phyloP scores from a whole-genome alignment of 164 flowering plant species.

The Brasenia schreberi region DNA sequence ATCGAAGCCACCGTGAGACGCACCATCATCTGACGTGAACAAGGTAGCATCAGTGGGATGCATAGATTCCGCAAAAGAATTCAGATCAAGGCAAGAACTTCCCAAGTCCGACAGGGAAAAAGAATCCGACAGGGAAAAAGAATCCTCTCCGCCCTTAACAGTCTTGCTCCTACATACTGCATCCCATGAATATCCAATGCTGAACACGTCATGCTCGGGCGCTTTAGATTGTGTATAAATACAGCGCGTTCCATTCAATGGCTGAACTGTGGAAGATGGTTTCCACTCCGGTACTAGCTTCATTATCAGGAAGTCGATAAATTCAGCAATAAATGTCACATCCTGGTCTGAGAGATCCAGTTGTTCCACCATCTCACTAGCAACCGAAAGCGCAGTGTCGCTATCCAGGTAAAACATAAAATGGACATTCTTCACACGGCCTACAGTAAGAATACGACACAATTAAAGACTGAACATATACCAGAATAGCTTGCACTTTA shows the following conservation, averaged over 20 bases:
- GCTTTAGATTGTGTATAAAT: conserved; percentile 7
- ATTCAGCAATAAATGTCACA: conserved; percentile 38
- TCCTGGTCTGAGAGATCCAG: conserved; percentile 40
- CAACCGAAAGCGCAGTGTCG: conserved; percentile 55
- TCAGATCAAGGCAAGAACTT: background rate
- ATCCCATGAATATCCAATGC: conserved; percentile 8
- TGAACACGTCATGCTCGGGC: conserved; percentile 2
- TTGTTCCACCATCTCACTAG: conserved; percentile 72
- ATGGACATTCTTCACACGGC: conserved; percentile 39
- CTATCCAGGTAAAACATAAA: conserved; percentile 45
- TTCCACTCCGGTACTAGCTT: conserved; percentile 40
- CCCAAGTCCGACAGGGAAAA: conserved; percentile 2
- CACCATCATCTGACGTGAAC: conserved; percentile 2
- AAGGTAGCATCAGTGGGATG: conserved; percentile 1
- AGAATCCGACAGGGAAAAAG: conserved; percentile 2
- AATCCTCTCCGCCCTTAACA: conserved; percentile 4
- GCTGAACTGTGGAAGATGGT: conserved; percentile 11
- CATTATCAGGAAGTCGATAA: conserved; percentile 44
- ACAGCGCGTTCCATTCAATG: conserved; percentile 10
- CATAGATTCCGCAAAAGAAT: background rate
- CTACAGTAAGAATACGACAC: conserved; percentile 18
- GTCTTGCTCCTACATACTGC: conserved; percentile 1
- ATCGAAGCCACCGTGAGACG: conserved; percentile 5
- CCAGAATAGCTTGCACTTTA: background rate
- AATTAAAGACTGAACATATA: background rate